phyloP scores from a whole-genome alignment of 2,329 filamentous ascomycete genomes.

The Alternaria arborescens region DNA sequence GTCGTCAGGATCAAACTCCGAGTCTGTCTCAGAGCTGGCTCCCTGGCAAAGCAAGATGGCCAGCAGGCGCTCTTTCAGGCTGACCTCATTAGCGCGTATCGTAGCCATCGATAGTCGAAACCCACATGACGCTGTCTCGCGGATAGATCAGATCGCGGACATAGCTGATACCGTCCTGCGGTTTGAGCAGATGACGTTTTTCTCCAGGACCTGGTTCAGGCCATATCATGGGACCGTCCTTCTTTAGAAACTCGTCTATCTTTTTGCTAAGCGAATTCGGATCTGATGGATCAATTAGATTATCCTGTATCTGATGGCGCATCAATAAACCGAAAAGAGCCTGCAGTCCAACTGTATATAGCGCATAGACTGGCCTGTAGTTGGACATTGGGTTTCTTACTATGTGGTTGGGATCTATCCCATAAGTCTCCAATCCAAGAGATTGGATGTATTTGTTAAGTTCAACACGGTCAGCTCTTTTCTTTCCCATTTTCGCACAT shows the following conservation, averaged over 20 bases:
- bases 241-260: conserved; percentile 15
- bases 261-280: conserved; percentile 21
- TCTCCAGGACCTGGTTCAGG: conserved; percentile 11
- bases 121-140: conserved; percentile 15
- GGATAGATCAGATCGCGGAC: conserved; percentile 22
- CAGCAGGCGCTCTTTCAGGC: conserved; percentile 15
- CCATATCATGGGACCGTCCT: conserved; percentile 27
- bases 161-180: conserved; percentile 16
- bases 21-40: background rate
- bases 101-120: background rate
- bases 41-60: background rate
- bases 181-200: conserved; percentile 18
- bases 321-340: conserved; percentile 18
- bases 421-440: background rate
- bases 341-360: conserved; percentile 19
- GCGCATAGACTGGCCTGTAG: background rate
- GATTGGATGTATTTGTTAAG: background rate
- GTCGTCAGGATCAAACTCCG: background rate
- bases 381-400: background rate
- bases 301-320: conserved; percentile 8
- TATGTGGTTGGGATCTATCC: background rate
- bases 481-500: background rate
- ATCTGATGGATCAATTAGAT: conserved; percentile 14
- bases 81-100: background rate
- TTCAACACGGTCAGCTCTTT: no score